Conservation (phyloP, 73 alveolate genomes). For the Paramecium caudatum region DNA sequence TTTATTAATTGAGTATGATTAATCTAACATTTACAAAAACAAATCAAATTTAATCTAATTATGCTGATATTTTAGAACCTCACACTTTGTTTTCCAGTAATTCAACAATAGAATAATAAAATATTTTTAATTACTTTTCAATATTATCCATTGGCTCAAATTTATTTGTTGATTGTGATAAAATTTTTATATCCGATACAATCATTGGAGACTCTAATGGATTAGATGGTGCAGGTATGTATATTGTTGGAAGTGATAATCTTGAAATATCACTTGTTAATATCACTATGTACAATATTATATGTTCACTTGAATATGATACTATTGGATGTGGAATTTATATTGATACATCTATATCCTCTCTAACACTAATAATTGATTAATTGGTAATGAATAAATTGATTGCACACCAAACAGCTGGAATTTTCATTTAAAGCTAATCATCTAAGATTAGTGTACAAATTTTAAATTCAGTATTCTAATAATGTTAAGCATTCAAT, state of each 20-base stretch:
- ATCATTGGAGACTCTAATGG: not conserved
- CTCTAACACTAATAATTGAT: not conserved
- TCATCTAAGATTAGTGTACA: not conserved
- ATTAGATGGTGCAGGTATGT: conserved; percentile 56
- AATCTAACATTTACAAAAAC: not conserved
- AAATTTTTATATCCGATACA: not conserved
- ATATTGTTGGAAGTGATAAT: not conserved
- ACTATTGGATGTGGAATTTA: conserved; percentile 21
- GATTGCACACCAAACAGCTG: not conserved
- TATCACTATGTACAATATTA: not conserved
- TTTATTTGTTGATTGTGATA: conserved; percentile 42
- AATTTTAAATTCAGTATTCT: not conserved
- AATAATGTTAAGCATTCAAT: conserved; percentile 14
- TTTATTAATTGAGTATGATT: not conserved
- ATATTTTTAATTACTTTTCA: not conserved
- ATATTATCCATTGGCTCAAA: conserved; percentile 24
- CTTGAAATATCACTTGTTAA: not conserved
- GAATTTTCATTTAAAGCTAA: conserved; percentile 9
- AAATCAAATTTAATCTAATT: not conserved
- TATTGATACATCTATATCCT: not conserved
- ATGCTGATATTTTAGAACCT: not conserved
- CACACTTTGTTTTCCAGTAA: not conserved
- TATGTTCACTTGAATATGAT: conserved; percentile 19
- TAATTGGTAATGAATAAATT: not conserved
- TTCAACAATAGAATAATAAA: not conserved